phyloP scores from a whole-genome alignment of 1,284 basidiomycete species.

The Volvariella surrecta region DNA sequence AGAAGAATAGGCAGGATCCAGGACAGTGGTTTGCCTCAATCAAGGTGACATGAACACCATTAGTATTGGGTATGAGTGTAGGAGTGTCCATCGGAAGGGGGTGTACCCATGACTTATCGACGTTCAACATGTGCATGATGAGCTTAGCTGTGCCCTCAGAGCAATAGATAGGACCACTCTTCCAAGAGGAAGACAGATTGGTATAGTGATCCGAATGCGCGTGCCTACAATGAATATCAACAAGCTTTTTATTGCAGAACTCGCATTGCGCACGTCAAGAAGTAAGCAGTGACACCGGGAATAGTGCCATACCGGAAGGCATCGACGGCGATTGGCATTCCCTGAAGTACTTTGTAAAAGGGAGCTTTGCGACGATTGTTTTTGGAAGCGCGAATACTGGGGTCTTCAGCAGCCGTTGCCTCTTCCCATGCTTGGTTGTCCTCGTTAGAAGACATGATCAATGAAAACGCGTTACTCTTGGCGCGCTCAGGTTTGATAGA shows the following conservation, averaged over 20 bases:
- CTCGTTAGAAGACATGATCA: conserved; percentile 76
- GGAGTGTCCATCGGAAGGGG: conserved; percentile 78
- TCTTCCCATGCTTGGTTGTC: conserved; percentile 83
- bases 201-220: conserved; percentile 96
- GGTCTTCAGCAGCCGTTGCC: conserved; percentile 48
- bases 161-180: conserved; percentile 90
- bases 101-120: conserved; percentile 82
- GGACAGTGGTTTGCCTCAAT: conserved; percentile 99
- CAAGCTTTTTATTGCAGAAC: background rate
- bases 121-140: conserved; percentile 83
- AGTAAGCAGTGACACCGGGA: conserved; percentile 82
- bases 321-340: conserved; percentile 96
- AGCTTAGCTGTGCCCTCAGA: conserved; percentile 88
- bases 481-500: background rate
- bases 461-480: conserved; percentile 52
- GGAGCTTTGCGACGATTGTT: conserved; percentile 73
- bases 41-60: conserved; percentile 83
- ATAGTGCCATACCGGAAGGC: conserved; percentile 93
- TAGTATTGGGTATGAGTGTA: conserved; percentile 71
- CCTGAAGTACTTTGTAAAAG: conserved; percentile 93
- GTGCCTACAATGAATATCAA: conserved; percentile 42
- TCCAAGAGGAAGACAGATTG: conserved; percentile 82
- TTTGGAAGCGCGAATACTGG: conserved; percentile 34
- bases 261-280: conserved; percentile 61
- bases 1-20: conserved; percentile 90